Conservation (phyloP, 371 early-diverging fungal genomes). For the Mucor lusitanicus region DNA sequence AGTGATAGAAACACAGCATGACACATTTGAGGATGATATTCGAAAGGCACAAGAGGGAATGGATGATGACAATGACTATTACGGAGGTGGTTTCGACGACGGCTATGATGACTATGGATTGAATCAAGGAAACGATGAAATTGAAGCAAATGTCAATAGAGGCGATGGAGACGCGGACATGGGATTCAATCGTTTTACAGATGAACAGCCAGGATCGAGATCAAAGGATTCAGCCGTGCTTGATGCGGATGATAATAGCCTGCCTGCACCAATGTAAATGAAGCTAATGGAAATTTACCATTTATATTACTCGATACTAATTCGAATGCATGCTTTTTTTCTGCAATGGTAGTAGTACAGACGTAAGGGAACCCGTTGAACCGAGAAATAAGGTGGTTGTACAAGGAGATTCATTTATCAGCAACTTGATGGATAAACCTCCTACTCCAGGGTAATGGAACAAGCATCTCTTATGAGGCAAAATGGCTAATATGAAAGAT, state of each 20-base stretch:
- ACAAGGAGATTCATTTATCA: conserved; percentile 1
- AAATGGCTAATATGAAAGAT: background rate
- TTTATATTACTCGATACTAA: background rate
- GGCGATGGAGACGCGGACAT: too few species aligned
- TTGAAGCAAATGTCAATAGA: background rate
- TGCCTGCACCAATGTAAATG: background rate
- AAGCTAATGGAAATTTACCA: background rate
- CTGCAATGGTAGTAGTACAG: background rate
- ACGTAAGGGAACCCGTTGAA: background rate
- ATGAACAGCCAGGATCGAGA: background rate
- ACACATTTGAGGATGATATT: background rate
- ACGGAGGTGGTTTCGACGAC: background rate
- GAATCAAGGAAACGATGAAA: background rate
- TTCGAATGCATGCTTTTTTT: background rate
- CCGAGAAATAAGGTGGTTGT: background rate
- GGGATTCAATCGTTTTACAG: too few species aligned
- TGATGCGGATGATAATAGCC: background rate
- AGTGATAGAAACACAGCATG: background rate
- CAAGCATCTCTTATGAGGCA: background rate
- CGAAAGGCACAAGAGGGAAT: background rate
- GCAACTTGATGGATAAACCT: background rate
- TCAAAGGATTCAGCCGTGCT: background rate
- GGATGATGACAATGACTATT: background rate
- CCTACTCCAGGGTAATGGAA: background rate
- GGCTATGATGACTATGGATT: background rate